Percentiles rank a stretch among this genome's conserved stretches.
phyloP scores from a whole-genome alignment of 257 asterid genomes.

The Salvia miltiorrhiza region DNA sequence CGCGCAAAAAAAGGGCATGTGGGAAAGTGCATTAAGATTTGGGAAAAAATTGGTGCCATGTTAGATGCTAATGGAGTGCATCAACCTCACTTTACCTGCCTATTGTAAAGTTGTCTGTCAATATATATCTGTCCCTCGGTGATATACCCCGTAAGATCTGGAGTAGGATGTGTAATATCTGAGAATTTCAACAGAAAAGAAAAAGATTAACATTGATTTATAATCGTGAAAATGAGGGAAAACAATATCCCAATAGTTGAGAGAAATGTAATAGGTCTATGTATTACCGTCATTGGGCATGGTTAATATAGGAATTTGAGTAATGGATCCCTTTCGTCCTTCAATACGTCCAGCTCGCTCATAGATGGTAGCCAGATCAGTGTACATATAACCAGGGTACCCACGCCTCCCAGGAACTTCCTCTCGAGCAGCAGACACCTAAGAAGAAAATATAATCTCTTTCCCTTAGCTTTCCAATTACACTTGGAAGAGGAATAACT shows the following conservation, averaged over 20 bases:
- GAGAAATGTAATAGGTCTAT: not conserved
- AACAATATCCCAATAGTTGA: not conserved
- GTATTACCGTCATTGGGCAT: constrained; percentile 95
- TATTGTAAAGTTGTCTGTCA: constrained; percentile 86
- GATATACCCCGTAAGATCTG: constrained; percentile 98
- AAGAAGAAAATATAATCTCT: constrained; percentile 13
- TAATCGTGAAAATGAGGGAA: not conserved
- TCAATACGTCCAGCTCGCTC: constrained; percentile 99
- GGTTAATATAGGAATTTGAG: constrained; percentile 93
- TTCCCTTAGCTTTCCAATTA: not conserved
- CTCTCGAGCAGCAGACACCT: constrained; percentile 99
- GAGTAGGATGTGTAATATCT: constrained; percentile 99
- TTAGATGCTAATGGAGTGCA: constrained; percentile 10
- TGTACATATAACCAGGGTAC: constrained; percentile 82
- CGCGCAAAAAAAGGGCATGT: not conserved
- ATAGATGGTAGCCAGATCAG: constrained; percentile 94
- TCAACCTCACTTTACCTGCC: constrained; percentile 43
- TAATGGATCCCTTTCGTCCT: constrained; percentile 94
- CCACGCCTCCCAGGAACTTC: constrained; percentile 98
- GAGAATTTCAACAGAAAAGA: constrained; percentile 25
- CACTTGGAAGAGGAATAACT: not conserved
- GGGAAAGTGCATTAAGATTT: not conserved
- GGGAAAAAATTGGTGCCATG: not conserved
- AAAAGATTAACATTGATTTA: constrained; percentile 2
- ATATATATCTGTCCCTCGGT: constrained; percentile 99